Conservation (phyloP, 257 asterid species). For the Solanum pennellii region DNA sequence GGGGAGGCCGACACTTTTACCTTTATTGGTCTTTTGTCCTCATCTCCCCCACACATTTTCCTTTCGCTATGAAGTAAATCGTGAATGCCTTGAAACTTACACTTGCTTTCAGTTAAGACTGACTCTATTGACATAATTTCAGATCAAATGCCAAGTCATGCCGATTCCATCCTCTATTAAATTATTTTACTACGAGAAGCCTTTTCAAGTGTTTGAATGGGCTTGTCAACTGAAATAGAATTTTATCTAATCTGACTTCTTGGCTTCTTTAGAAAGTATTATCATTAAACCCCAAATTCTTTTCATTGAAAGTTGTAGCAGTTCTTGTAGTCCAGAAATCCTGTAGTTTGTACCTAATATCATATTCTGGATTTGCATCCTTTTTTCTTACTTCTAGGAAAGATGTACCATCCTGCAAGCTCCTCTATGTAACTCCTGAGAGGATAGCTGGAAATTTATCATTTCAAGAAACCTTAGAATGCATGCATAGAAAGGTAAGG, state of each 20-base stretch:
- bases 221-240: not conserved
- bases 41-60: not conserved
- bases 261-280: not conserved
- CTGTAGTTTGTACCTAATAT: not conserved
- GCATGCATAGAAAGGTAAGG: constrained; percentile 59
- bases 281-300: not conserved
- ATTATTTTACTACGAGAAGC: not conserved
- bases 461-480: constrained; percentile 67
- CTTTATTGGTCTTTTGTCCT: not conserved
- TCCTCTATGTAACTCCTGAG: constrained; percentile 94
- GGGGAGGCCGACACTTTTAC: not conserved
- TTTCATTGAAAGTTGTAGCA: not conserved
- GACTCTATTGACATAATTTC: not conserved
- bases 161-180: not conserved
- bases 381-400: constrained; percentile 40
- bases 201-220: not conserved
- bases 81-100: not conserved
- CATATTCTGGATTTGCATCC: not conserved
- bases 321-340: not conserved
- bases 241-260: not conserved
- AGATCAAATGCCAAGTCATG: not conserved
- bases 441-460: constrained; percentile 83
- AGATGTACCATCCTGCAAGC: constrained; percentile 88
- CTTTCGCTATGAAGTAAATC: not conserved
- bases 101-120: not conserved